phyloP scores from a whole-genome alignment of 257 asterid species.

The Ilex asprella region DNA sequence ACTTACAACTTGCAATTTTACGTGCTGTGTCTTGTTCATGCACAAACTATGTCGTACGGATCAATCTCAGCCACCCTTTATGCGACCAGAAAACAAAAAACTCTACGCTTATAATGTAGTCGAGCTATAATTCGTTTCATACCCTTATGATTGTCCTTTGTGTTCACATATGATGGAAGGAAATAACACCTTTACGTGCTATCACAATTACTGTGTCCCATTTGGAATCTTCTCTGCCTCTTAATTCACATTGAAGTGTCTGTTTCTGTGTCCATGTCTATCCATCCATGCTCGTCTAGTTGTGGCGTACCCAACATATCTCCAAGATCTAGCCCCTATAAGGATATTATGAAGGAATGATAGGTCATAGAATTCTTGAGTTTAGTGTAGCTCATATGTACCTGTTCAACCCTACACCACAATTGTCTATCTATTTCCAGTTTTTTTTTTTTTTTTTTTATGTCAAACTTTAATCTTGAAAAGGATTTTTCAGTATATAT shows the following conservation, averaged over 20 bases:
- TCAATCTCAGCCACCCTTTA: too few relatives aligned
- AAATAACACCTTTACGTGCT: constrained; percentile 43
- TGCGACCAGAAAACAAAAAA: too few relatives aligned
- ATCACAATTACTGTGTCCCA: constrained; percentile 35
- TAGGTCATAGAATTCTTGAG: constrained; percentile 25
- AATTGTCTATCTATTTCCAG: not conserved
- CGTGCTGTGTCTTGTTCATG: not conserved
- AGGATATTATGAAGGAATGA: constrained; percentile 35
- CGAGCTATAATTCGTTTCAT: constrained; percentile 14
- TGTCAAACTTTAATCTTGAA: too few relatives aligned
- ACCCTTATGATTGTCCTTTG: constrained; percentile 27
- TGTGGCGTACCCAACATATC: constrained; percentile 3
- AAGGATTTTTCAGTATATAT: too few relatives aligned
- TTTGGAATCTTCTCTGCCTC: constrained; percentile 47
- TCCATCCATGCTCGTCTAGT: constrained; percentile 8
- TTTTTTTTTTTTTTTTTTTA: too few relatives aligned
- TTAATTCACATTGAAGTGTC: constrained; percentile 1
- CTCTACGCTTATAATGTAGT: not conserved
- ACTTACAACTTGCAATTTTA: too few relatives aligned
- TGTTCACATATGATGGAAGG: constrained; percentile 19
- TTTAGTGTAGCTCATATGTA: constrained; percentile 32
- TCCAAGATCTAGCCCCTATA: constrained; percentile 11
- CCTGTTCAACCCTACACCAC: not conserved
- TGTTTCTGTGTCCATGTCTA: not conserved
- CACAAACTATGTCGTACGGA: not conserved